phyloP scores from a whole-genome alignment of 768 basidiomycete species.

The Boletus pseudopeckii region DNA sequence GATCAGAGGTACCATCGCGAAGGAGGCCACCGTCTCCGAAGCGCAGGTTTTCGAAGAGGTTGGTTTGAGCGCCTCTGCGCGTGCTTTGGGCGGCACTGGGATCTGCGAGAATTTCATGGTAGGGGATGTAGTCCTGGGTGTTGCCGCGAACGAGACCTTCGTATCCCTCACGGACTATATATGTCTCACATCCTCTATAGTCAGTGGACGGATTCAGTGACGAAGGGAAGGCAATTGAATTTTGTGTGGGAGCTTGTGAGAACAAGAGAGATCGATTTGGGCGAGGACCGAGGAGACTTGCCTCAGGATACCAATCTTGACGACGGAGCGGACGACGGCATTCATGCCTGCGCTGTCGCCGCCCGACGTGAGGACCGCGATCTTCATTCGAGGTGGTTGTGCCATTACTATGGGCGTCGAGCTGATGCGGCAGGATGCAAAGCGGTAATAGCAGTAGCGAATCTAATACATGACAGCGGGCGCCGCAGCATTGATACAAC shows the following conservation, averaged over 20 bases:
- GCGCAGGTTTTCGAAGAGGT: conserved; percentile 68
- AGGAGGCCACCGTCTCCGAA: conserved; percentile 79
- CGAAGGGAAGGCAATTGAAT: neutral
- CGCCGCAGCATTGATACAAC: too few relatives aligned
- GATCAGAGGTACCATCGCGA: conserved; percentile 80
- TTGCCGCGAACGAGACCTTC: conserved; percentile 96
- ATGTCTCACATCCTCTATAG: conserved; percentile 84
- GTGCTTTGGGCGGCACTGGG: conserved; percentile 15
- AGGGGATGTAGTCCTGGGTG: conserved; percentile 31
- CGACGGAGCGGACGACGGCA: conserved; percentile 89
- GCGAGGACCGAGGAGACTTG: conserved; percentile 34
- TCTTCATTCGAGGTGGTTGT: conserved; percentile 54
- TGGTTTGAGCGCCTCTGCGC: conserved; percentile 25
- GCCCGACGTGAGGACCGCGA: conserved; percentile 92
- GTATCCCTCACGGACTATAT: conserved; percentile 96
- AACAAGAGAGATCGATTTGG: neutral
- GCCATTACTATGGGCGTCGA: neutral
- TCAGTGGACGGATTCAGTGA: neutral
- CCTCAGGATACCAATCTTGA: conserved; percentile 90
- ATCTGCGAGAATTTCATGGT: conserved; percentile 31
- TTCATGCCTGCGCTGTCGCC: conserved; percentile 99
- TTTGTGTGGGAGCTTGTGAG: neutral
- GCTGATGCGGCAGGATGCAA: neutral
- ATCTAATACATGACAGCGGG: neutral
- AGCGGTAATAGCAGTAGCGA: neutral